phyloP scores from a whole-genome alignment of 495 filamentous ascomycete genomes.

The Clavariopsis aquatica region DNA sequence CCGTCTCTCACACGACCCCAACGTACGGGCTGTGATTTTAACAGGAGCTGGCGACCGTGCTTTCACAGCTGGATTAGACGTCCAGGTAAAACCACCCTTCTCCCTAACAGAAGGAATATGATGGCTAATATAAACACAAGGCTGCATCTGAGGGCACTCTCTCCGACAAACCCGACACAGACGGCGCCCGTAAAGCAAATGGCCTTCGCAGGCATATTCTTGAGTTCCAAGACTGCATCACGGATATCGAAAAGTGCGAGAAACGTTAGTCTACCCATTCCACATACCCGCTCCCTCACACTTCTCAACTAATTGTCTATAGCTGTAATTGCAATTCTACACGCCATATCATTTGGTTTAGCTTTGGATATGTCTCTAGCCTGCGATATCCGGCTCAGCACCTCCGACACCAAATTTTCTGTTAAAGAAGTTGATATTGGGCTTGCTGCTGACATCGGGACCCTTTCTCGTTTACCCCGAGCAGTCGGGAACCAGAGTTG shows the following conservation, averaged over 20 bases:
- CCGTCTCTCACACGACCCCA: conserved; percentile 68
- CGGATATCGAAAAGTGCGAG: conserved; percentile 77
- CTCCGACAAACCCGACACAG: not conserved
- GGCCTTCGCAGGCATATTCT: conserved; percentile 65
- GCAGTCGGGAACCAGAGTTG: conserved; percentile 74
- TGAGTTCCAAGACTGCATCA: conserved; percentile 78
- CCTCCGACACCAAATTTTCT: conserved; percentile 62
- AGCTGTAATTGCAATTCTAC: conserved; percentile 77
- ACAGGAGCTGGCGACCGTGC: conserved; percentile 79
- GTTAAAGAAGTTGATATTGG: conserved; percentile 98
- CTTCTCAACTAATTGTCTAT: conserved; percentile 33
- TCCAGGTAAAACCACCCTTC: conserved; percentile 41
- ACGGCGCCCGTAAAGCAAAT: conserved; percentile 53
- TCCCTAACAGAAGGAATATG: not conserved
- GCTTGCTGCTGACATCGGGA: conserved; percentile 90
- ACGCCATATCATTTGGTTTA: conserved; percentile 78
- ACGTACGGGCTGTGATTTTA: conserved; percentile 77
- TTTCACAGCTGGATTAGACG: conserved; percentile 84
- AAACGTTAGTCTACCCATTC: no score
- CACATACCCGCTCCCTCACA: no score
- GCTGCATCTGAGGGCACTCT: conserved; percentile 39
- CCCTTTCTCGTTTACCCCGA: conserved; percentile 81
- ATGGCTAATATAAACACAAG: conserved; percentile 13
- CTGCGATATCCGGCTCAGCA: conserved; percentile 77
- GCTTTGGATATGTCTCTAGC: conserved; percentile 80